Percentiles rank a stretch among this genome's conserved stretches.
Evolutionary conservation across 2,329 filamentous ascomycete species (phyloP).

Genomic region (Alternaria panax): DNA sequence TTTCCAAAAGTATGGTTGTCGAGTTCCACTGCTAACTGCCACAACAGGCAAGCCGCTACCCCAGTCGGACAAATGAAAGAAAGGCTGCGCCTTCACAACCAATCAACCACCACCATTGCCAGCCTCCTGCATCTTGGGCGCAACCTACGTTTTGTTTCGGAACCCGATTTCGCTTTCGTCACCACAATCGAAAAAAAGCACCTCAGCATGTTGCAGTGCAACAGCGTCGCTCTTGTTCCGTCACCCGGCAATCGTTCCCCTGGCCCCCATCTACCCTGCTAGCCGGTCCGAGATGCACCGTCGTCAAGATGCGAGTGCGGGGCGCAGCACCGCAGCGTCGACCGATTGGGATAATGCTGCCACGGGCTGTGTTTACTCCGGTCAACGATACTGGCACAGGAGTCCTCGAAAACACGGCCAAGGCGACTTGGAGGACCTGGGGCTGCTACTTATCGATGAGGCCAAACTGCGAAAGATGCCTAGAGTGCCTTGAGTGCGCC

Average conservation of each 20-base stretch:
- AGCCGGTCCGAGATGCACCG: slow-evolving; percentile 4
- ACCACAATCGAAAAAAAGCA: slow-evolving; percentile 8
- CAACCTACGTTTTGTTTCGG: slow-evolving; percentile 31
- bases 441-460: slow-evolving; percentile 39
- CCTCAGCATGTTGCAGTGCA: slow-evolving; percentile 10
- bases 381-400: slow-evolving; percentile 30
- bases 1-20: neutral
- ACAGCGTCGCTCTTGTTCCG: slow-evolving; percentile 15
- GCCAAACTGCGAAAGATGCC: slow-evolving; percentile 13
- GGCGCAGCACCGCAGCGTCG: slow-evolving; percentile 32
- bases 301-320: slow-evolving; percentile 17
- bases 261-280: slow-evolving; percentile 7
- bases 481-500: slow-evolving; percentile 42
- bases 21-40: slow-evolving; percentile 10
- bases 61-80: slow-evolving; percentile 23
- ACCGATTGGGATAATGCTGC: slow-evolving; percentile 24
- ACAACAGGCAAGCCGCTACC: slow-evolving; percentile 27
- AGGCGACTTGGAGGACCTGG: slow-evolving; percentile 29
- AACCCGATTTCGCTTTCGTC: slow-evolving; percentile 9
- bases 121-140: slow-evolving; percentile 17
- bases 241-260: slow-evolving; percentile 2
- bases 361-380: slow-evolving; percentile 41
- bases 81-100: slow-evolving; percentile 22
- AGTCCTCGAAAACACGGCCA: slow-evolving; percentile 27
- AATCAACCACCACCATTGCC: slow-evolving; percentile 11